Evolutionary conservation across 495 filamentous ascomycete species (phyloP).

Genomic region (Stereocaulon alpinum): DNA sequence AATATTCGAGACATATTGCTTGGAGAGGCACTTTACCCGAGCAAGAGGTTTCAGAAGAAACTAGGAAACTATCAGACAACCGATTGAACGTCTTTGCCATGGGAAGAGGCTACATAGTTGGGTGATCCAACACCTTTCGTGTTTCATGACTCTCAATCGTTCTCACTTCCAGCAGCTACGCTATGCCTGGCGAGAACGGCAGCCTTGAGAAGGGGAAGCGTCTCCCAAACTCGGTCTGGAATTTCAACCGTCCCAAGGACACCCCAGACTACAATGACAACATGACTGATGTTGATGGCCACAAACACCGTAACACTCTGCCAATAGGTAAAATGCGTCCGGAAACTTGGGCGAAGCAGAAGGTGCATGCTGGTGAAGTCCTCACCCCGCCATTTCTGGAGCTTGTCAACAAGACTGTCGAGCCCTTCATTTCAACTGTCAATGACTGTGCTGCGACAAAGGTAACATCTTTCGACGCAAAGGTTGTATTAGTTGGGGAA

Average conservation of each 20-base stretch:
- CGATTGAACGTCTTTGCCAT: constrained; percentile 35
- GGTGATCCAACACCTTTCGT: constrained; percentile 1
- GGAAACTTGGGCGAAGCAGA: constrained; percentile 14
- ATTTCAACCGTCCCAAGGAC: constrained; percentile 30
- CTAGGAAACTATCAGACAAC: constrained; percentile 16
- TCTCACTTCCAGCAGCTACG: constrained; percentile 26
- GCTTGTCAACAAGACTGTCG: constrained; percentile 22
- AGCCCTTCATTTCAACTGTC: constrained; percentile 22
- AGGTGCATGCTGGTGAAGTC: neutral
- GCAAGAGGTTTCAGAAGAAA: constrained; percentile 25
- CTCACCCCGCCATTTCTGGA: constrained; percentile 20
- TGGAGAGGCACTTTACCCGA: constrained; percentile 42
- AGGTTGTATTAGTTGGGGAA: constrained; percentile 24
- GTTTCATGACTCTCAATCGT: neutral
- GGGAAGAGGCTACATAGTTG: constrained; percentile 33
- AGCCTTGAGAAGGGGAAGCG: constrained; percentile 38
- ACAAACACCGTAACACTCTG: constrained; percentile 19
- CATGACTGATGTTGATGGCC: constrained; percentile 18
- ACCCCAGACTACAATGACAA: constrained; percentile 1
- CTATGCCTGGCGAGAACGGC: constrained; percentile 43
- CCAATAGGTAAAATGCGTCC: constrained; percentile 19
- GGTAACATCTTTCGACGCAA: constrained; percentile 22
- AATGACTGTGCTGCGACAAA: constrained; percentile 17
- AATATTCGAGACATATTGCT: constrained; percentile 40
- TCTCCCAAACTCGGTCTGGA: constrained; percentile 48